Evolutionary conservation across 306 rosid species (phyloP).

Genomic region (Dryas octopetala): DNA sequence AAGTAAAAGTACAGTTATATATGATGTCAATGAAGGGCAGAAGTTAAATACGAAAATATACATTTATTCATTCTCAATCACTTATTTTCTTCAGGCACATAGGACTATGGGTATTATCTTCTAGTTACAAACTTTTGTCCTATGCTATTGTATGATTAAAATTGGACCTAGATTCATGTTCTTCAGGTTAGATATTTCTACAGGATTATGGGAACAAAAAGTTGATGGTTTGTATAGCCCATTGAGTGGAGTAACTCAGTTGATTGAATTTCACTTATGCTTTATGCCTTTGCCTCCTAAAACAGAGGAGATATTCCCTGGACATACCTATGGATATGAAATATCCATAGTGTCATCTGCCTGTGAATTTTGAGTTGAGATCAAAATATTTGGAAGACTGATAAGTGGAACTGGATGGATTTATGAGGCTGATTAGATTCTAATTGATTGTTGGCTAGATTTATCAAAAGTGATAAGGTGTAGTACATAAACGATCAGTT

Average conservation of each 20-base stretch:
- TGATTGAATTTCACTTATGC: neutral
- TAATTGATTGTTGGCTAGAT: neutral
- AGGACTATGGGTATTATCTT: neutral
- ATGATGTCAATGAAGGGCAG: neutral
- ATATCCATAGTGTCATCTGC: neutral
- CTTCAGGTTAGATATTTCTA: neutral
- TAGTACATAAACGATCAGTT: neutral
- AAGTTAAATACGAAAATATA: neutral
- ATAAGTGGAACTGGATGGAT: neutral
- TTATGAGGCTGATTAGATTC: neutral
- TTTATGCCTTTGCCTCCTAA: neutral
- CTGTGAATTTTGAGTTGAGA: neutral
- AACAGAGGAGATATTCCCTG: neutral
- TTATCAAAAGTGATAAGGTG: neutral
- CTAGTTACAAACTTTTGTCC: neutral
- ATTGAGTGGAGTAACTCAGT: neutral
- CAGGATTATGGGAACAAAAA: neutral
- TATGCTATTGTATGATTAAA: neutral
- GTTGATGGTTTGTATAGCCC: neutral
- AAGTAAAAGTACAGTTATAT: too few species aligned
- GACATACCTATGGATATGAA: too few species aligned
- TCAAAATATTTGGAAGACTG: constrained; percentile 9
- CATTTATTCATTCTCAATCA: neutral
- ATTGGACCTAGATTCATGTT: neutral
- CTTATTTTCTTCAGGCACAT: neutral